Evolutionary conservation across 768 basidiomycete genomes (phyloP), one percentile per base, ranked within the genome.

Genomic region (Rhodosporidiobolus odoratus): DNA sequence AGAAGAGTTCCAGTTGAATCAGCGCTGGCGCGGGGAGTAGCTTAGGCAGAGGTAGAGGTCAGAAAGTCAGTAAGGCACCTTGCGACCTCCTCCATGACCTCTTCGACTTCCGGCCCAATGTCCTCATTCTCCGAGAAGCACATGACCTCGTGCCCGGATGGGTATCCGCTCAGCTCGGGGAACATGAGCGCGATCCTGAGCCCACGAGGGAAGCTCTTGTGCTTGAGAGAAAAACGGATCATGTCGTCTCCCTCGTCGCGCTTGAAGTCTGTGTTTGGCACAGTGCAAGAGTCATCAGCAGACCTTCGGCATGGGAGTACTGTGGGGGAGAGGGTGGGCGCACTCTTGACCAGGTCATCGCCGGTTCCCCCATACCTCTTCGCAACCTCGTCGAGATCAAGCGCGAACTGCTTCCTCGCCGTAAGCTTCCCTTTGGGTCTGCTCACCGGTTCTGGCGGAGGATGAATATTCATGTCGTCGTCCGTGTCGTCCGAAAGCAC

Each of bases 81-180:
- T 0, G 84, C 77, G 30, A 88, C 77, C 34, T 79, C 80, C 68
- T 84, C 83, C 27, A 87, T 74, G 21, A 84, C 80, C 15, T 77
- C 72, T 62, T 81, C 77, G 23, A 88, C 66, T 23, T 80, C 78
- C 0, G 80, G 64, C 1, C 83, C 80, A 13, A 85, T 74, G 40
- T 83, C 82, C 5, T 77, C 76, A 63, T 85, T 84, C 45, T 83
- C 81, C 21, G 84, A 82, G 69, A 85, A 87, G 60, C 85, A 83
- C 74, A 88, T 84, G 63, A 84, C 83, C 0, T 82, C 81, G 76
- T 89, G 88, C 67, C 80, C 81, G 35, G 79, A 79, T 1, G 88
- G 88, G 76, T 89, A 89, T 61, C 73, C 73, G 27, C 50, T 59
- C 35, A 71, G 52, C 48, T 74, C 73, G 40, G 73, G 73, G 54